Percentiles rank a stretch among this genome's conserved stretches.
phyloP scores from a whole-genome alignment of 208 protist genomes.

The Trypanosoma avium region DNA sequence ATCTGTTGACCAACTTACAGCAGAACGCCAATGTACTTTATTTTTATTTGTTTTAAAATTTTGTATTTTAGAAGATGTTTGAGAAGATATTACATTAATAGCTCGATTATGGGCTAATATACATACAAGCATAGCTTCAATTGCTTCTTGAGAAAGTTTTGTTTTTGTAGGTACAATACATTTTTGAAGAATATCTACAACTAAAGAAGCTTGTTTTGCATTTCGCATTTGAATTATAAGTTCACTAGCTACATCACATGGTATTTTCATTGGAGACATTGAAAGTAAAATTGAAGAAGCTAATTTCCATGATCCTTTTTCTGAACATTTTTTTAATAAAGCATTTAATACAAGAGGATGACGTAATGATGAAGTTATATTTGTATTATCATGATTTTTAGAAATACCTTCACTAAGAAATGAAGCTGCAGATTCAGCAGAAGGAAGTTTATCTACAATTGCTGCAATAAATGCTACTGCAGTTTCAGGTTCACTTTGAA shows the following conservation, averaged over 20 bases:
- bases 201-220: slow-evolving; percentile 43
- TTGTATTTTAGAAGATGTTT: not conserved
- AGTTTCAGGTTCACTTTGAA: slow-evolving; percentile 38
- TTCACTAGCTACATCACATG: slow-evolving; percentile 55
- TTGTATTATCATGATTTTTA: slow-evolving; percentile 2
- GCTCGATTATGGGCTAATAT: slow-evolving; percentile 65
- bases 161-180: slow-evolving; percentile 65
- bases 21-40: slow-evolving; percentile 76
- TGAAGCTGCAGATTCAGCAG: slow-evolving; percentile 31
- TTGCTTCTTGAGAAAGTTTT: slow-evolving; percentile 35
- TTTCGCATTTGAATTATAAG: slow-evolving; percentile 61
- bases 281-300: slow-evolving; percentile 50
- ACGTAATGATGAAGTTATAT: slow-evolving; percentile 24
- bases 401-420: slow-evolving; percentile 43
- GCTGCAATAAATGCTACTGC: slow-evolving; percentile 59
- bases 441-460: slow-evolving; percentile 63
- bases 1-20: slow-evolving; percentile 66
- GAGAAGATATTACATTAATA: not conserved
- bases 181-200: slow-evolving; percentile 63
- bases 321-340: slow-evolving; percentile 57
- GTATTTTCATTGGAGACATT: slow-evolving; percentile 32
- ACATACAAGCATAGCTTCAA: slow-evolving; percentile 64
- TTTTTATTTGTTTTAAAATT: not conserved
- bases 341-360: slow-evolving; percentile 62
- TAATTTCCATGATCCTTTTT: slow-evolving; percentile 35